Percentiles rank a stretch among this genome's conserved stretches.
phyloP scores from a whole-genome alignment of 306 rosid genomes.

The Morella rubra region DNA sequence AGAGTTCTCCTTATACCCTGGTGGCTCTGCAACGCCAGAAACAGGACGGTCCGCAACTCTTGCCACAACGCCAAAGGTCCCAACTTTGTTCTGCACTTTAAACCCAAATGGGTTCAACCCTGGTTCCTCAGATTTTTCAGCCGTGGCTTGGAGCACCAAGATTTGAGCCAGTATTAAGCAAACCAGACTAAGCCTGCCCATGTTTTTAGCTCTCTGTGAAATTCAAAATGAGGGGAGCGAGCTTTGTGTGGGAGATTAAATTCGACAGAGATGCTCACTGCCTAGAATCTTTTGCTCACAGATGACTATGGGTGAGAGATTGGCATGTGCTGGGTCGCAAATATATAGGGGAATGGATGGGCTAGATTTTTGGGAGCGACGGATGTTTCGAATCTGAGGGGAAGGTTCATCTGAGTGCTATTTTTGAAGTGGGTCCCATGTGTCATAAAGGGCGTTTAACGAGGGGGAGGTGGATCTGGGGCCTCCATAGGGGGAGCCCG shows the following conservation, averaged over 20 bases:
- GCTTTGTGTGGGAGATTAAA: neutral
- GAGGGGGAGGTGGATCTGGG: neutral
- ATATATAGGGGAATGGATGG: slow-evolving; percentile 33
- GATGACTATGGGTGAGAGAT: neutral
- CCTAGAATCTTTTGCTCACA: slow-evolving; percentile 6
- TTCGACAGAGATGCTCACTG: neutral
- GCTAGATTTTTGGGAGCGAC: slow-evolving; percentile 18
- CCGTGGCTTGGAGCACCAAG: slow-evolving; percentile 42
- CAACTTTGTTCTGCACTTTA: slow-evolving; percentile 17
- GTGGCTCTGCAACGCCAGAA: slow-evolving; percentile 28
- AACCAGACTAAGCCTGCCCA: slow-evolving; percentile 46
- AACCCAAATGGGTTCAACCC: slow-evolving; percentile 31
- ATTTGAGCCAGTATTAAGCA: slow-evolving; percentile 41
- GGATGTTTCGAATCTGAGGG: slow-evolving; percentile 34
- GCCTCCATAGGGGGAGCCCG: slow-evolving; percentile 19
- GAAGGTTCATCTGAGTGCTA: slow-evolving; percentile 30
- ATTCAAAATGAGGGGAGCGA: neutral
- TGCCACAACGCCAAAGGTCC: slow-evolving; percentile 10
- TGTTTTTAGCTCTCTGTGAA: slow-evolving; percentile 8
- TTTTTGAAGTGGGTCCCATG: slow-evolving; percentile 35
- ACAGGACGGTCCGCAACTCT: slow-evolving; percentile 27
- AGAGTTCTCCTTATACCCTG: slow-evolving; percentile 25
- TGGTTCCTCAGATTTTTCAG: slow-evolving; percentile 29
- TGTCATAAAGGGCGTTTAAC: slow-evolving; percentile 5
- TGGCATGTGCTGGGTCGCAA: neutral